Evolutionary conservation across 140 eudicot species (phyloP).

Genomic region (Erigeron philadelphicus): DNA sequence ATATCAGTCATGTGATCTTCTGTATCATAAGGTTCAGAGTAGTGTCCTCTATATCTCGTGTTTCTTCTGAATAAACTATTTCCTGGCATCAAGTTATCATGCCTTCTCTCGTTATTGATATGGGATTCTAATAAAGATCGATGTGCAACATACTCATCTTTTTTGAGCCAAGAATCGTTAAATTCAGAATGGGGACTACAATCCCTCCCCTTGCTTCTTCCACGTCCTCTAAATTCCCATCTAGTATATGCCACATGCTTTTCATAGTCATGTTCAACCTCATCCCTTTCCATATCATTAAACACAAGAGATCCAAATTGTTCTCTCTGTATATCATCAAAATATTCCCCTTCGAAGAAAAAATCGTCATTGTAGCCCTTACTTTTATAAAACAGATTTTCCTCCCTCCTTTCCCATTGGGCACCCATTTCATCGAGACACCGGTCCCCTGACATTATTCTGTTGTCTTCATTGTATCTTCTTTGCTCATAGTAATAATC

Average conservation of each 20-base stretch:
- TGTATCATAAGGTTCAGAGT: slow-evolving; percentile 21
- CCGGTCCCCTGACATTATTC: slow-evolving; percentile 29
- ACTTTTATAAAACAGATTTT: slow-evolving; percentile 22
- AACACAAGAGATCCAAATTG: slow-evolving; percentile 26
- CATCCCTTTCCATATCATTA: slow-evolving; percentile 27
- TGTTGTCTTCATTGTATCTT: slow-evolving; percentile 25
- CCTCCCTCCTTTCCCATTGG: slow-evolving; percentile 19
- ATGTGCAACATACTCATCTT: slow-evolving; percentile 13
- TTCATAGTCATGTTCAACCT: slow-evolving; percentile 19
- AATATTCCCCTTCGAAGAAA: slow-evolving; percentile 22
- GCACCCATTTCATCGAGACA: slow-evolving; percentile 24
- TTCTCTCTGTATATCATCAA: slow-evolving; percentile 22
- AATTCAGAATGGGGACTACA: slow-evolving; percentile 22
- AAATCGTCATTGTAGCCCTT: slow-evolving; percentile 23
- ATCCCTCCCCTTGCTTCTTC: slow-evolving; percentile 27
- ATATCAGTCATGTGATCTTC: slow-evolving; percentile 23
- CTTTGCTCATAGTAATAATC: slow-evolving; percentile 23
- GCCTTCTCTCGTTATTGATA: slow-evolving; percentile 28
- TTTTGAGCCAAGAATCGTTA: slow-evolving; percentile 13
- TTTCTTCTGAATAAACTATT: slow-evolving; percentile 21
- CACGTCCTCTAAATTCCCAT: slow-evolving; percentile 37
- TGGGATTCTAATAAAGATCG: slow-evolving; percentile 29
- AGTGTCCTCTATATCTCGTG: slow-evolving; percentile 21
- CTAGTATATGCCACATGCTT: slow-evolving; percentile 28
- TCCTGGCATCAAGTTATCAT: slow-evolving; percentile 21